Base-by-base conservation (phyloP, 352 stramenopile genomes). In the Phytophthora pseudosyringae region DNA sequence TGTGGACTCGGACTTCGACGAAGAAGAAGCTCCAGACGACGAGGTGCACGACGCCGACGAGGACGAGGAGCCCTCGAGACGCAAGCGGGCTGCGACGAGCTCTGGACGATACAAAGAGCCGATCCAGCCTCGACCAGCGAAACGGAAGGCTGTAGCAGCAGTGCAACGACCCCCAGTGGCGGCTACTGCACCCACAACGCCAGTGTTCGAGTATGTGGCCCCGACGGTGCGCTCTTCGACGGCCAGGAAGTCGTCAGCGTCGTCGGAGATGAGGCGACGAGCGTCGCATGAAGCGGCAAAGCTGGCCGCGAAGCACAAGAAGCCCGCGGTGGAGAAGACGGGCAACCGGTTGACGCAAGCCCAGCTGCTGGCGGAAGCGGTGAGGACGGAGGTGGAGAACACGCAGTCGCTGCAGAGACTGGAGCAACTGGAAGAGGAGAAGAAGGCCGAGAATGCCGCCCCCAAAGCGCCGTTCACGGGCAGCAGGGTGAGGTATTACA, bases 1-100 rank as follows among this genome's bases (percentile, higher is more conserved):
- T 21, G 88, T 95, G 12, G 90, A 97, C 64, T 89, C 83, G 51
- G 90, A 97, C 62, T 97, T 97, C 68, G 88, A 96, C 51, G 75
- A 89, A 4, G 80, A 92, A 45, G 89, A 97, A 78, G 63, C 67
- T 31, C 87, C 87, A 10, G 87, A 95, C 60, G 83, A 94, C 38
- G 80, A 96, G 10, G 61, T 95, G 13, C 85, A 94, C 46, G 78
- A 91, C 59, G 79, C 50, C 21, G 68, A 91, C 15, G 80, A 84
- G 41, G 83, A 94, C 18, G 75, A 80, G 2, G 51, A 75, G 4
- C 47, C 56, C 5, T 54, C 60, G 36, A 63, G 21, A 52, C 56
- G 69, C 26, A 82, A 77, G 21, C 76, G 57, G 50, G 65, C 56
- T 43, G 64, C 46, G 31, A 58, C 52, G 3, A 69, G 18, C 40